Evolutionary conservation across 2,329 filamentous ascomycete species (phyloP), one percentile per base, ranked within the genome.

Genomic region (Aspergillus chevalieri): DNA sequence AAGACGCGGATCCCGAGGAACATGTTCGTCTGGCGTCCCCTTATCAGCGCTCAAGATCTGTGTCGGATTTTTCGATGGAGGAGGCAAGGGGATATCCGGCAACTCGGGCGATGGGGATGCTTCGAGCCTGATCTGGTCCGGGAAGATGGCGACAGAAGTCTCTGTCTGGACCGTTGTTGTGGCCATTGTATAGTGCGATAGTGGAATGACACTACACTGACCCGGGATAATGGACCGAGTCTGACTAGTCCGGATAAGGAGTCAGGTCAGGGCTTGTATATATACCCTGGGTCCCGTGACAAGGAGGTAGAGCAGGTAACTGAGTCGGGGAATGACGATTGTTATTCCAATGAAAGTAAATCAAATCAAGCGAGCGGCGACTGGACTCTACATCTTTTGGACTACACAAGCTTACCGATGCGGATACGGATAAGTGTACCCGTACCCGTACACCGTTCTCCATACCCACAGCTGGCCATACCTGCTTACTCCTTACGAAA

Each of bases 1-100:
- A 14, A 96, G 75, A 38, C 90, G 80, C 1, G 86, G 77, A 69
- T 95, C 90, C 65, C 91, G 79, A 19, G 84, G 78, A 17, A 96
- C 87, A 74, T 92, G 88, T 57, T 71, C 75, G 63, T 96, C 91
- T 7, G 91, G 91, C 0, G 90, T 96, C 54, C 86, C 85, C 55
- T 87, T 76, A 65, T 95, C 90, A 61, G 88, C 71, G n/a, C 83
- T 75, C 5, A 94, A 75, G 10, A 93, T 80, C 39, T 78, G 71
- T 44, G 79, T 83, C 4, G 81, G 75, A 44, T 66, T 65, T 38
- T 67, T 77, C 4, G 82, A 77, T 19, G 75, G 77, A 8, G 88
- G 89, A 10, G 89, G 88, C 3, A 94, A 74, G 19, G 87, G 79
- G 51, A 89, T 83, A 42, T 74, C 65, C 6, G 57, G 47, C 24